A percentile compares a stretch with the other conserved stretches of the same genome.
These are phyloP conservation scores for Teratosphaeria pseudoeucalypti DNA, from an alignment of 2,329 filamentous ascomycete species.

Conservation along the genomic window DNA sequence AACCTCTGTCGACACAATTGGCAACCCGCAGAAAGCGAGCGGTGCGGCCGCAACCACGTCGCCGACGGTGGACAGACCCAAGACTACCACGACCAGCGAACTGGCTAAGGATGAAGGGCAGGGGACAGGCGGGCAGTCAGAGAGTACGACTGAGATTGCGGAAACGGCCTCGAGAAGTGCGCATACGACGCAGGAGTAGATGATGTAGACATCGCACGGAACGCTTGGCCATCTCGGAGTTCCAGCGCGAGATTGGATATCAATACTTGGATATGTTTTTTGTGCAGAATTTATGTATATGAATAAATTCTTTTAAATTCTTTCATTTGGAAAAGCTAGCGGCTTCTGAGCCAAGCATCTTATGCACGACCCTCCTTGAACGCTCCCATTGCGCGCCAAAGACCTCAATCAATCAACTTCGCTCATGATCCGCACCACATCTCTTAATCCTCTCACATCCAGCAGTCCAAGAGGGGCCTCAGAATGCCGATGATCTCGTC, in stretches of 20 bases:
- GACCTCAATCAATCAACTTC: too few species aligned
- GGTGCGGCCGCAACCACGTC: neutral
- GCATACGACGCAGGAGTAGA: neutral
- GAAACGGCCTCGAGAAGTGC: neutral
- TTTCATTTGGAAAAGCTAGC: neutral
- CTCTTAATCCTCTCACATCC: slow-evolving; percentile 9
- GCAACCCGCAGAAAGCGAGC: neutral
- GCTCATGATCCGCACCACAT: neutral
- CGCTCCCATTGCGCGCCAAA: neutral
- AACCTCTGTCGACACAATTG: neutral
- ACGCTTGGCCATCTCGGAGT: neutral
- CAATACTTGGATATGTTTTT: neutral
- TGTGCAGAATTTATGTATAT: neutral
- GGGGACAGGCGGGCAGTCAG: neutral
- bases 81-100: slow-evolving; percentile 4
- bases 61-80: neutral
- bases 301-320: neutral
- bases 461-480: slow-evolving; percentile 11
- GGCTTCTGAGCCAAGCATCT: neutral
- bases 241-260: neutral
- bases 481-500: slow-evolving; percentile 14
- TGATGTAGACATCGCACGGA: neutral
- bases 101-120: slow-evolving; percentile 1
- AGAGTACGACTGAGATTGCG: neutral
- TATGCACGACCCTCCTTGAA: neutral